Evolutionary conservation across 2,329 filamentous ascomycete genomes (phyloP).

Genomic region (Cladobotryum protrusum): DNA sequence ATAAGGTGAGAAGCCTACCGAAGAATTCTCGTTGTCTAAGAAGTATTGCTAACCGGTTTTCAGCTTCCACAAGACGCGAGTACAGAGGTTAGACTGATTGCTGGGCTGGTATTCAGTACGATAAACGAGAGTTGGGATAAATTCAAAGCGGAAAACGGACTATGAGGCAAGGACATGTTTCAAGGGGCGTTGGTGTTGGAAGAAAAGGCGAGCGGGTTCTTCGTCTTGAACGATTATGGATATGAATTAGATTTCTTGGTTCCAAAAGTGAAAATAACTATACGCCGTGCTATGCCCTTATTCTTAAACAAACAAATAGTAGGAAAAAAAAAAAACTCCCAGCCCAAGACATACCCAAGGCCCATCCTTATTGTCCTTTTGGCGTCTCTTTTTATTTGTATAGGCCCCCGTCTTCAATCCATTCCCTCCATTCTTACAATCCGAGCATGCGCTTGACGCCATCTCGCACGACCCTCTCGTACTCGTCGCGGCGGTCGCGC

Average conservation of each 20-base stretch:
- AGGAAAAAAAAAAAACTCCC: no score
- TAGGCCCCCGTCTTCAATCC: no score
- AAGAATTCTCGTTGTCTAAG: conserved; percentile 26
- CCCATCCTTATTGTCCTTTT: no score
- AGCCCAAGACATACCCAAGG: no score
- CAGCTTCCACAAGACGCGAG: conserved; percentile 59
- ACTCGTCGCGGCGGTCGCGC: conserved; percentile 76
- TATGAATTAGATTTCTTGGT: conserved; percentile 1
- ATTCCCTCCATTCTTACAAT: conserved; percentile 40
- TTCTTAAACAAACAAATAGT: no score
- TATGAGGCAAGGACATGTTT: conserved; percentile 33
- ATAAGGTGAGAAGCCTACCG: conserved; percentile 61
- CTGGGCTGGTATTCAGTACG: conserved; percentile 59
- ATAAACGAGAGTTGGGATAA: conserved; percentile 70
- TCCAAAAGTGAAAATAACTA: background rate
- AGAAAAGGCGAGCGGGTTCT: background rate
- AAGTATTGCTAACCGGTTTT: background rate
- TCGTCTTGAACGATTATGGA: background rate
- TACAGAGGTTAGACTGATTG: conserved; percentile 61
- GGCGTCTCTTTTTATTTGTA: no score
- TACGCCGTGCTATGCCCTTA: conserved; percentile 12
- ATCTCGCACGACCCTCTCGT: conserved; percentile 78
- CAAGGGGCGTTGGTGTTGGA: background rate
- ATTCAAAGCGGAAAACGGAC: conserved; percentile 62
- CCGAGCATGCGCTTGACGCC: conserved; percentile 76